Conservation (phyloP, 1,284 basidiomycete genomes). For the Ustilago bromivora region DNA sequence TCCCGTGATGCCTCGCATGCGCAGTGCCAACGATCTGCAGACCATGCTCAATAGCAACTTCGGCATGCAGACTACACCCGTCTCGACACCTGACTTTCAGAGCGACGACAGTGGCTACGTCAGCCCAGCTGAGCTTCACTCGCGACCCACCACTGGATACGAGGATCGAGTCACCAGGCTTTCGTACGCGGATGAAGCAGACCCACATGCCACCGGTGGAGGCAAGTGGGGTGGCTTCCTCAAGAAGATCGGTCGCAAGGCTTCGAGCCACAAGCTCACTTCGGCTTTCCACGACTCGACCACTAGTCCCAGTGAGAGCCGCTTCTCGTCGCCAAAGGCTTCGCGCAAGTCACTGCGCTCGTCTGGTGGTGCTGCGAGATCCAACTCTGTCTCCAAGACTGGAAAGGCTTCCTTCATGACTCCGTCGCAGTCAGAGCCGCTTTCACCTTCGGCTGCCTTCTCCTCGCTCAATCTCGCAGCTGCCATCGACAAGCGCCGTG, state of each 20-base stretch:
- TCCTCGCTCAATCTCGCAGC: conserved; percentile 24
- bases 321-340: conserved; percentile 30
- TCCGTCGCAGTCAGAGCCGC: conserved; percentile 31
- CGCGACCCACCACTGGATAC: conserved; percentile 19
- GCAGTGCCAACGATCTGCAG: conserved; percentile 46
- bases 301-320: conserved; percentile 24
- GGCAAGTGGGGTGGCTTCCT: conserved; percentile 52
- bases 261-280: conserved; percentile 39
- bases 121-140: conserved; percentile 14
- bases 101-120: conserved; percentile 29
- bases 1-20: conserved; percentile 34
- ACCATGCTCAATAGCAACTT: conserved; percentile 18
- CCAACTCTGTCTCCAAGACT: conserved; percentile 18
- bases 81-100: conserved; percentile 23
- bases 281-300: conserved; percentile 18
- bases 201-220: conserved; percentile 12
- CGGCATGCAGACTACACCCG: conserved; percentile 15
- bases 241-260: conserved; percentile 55
- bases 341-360: conserved; percentile 32
- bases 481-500: conserved; percentile 7
- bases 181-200: conserved; percentile 14
- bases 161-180: conserved; percentile 17
- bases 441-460: conserved; percentile 10
- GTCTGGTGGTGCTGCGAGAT: conserved; percentile 14
- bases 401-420: conserved; percentile 19